Evolutionary conservation across 2,329 filamentous ascomycete genomes (phyloP), one percentile per base, ranked within the genome.

Genomic region (Aspergillus novofumigatus): DNA sequence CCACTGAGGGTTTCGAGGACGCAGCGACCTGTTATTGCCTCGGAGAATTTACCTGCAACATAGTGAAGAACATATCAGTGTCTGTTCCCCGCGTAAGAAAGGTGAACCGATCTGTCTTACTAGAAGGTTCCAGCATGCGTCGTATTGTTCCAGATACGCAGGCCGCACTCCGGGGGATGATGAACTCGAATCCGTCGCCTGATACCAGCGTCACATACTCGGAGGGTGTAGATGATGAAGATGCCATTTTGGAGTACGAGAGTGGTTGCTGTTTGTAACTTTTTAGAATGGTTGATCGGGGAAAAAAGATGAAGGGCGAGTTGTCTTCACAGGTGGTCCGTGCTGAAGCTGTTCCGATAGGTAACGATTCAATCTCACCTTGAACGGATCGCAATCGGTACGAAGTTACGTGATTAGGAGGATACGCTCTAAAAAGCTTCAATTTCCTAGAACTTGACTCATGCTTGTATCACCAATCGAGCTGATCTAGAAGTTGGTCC

Each of bases 161-260:
- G 42, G 85, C 86, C 4, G 83, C 81, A 29, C 80, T 84, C 62
- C 85, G 81, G 23, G 82, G 78, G 45, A 89, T 71, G 60, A 87
- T 78, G 70, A 87, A 88, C 61, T 86, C 83, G 68, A 83, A 88
- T 52, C 81, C 84, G 67, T 89, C 86, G 56, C 78, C 80, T 1
- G 85, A 87, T 23, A 87, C 78, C 5, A 89, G 76, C 0, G 86
- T 87, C 53, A 89, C 84, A 66, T 82, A 88, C 59, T 85, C 81
- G 3, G 80, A 67, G 20, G 65, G 61, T 25, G 62, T 23, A 3
- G 63, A 56, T 52, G 54, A 29, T 54, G 60, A 45, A 9, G 59
- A 52, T 3, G 61, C 57, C 62, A 64, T 66, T 26, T 26, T 26
- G 53, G 49, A 49, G 50, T 55, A 51, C 35, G 42, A 55, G 51